A percentile compares a stretch with the other conserved stretches of the same genome.
These are phyloP conservation scores for Clarireedia monteithiana DNA, from an alignment of 2,329 filamentous ascomycete species.

Conservation along the genomic window DNA sequence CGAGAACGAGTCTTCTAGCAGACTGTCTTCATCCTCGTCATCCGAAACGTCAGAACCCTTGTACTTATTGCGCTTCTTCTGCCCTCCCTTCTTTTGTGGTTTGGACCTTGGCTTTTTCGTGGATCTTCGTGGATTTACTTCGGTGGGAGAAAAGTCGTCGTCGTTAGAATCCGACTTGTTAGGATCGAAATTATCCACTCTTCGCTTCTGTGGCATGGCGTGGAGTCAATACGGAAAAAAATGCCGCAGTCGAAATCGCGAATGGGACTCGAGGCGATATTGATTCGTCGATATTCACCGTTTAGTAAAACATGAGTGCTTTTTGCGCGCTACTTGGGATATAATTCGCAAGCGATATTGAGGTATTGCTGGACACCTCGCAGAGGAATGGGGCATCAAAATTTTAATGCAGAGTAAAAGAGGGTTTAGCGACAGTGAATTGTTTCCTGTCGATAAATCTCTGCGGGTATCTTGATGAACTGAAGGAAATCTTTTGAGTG, in stretches of 20 bases:
- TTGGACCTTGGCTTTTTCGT: conserved; percentile 31
- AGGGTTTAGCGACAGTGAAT: neutral
- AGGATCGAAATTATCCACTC: conserved; percentile 55
- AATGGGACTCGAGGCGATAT: neutral
- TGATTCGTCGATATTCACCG: neutral
- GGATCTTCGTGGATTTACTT: conserved; percentile 39
- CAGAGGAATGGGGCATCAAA: neutral
- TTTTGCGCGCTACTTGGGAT: conserved; percentile 1
- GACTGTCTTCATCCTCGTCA: conserved; percentile 45
- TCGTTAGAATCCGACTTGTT: conserved; percentile 61
- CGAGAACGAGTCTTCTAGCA: conserved; percentile 42
- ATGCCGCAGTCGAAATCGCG: neutral
- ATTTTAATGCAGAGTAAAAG: neutral
- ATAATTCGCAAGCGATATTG: neutral
- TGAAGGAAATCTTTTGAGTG: neutral
- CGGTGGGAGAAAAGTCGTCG: conserved; percentile 54
- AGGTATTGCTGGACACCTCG: neutral
- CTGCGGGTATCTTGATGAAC: conserved; percentile 2
- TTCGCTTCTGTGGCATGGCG: conserved; percentile 34
- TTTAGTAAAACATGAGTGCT: conserved; percentile 7
- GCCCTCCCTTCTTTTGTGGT: conserved; percentile 23
- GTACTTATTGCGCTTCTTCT: conserved; percentile 39
- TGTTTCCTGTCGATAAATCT: neutral
- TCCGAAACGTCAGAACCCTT: conserved; percentile 55
- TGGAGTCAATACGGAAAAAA: neutral